Evolutionary conservation across 1,139 yeast species (phyloP).

Genomic region (Magnusiomyces ingens): DNA sequence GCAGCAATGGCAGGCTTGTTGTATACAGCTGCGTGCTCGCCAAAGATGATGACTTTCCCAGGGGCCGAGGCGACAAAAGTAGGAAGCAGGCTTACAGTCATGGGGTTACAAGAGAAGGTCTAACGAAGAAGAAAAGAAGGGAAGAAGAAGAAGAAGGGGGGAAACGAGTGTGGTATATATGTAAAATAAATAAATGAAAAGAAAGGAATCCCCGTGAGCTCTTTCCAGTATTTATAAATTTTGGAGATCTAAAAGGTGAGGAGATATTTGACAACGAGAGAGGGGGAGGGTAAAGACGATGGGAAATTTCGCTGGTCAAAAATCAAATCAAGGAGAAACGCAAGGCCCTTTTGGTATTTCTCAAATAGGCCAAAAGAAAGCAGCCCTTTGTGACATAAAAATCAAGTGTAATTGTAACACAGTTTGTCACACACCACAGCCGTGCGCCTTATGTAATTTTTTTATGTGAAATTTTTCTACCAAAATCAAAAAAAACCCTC

Average conservation of each 20-base stretch:
- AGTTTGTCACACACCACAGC: too few relatives aligned
- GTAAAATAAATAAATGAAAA: neutral
- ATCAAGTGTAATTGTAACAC: too few relatives aligned
- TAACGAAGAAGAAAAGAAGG: slow-evolving; percentile 1
- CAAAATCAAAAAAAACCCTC: too few relatives aligned
- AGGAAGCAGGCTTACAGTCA: slow-evolving; percentile 2
- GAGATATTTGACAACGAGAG: neutral
- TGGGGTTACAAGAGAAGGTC: neutral
- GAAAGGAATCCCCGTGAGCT: neutral
- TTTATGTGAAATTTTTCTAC: too few relatives aligned
- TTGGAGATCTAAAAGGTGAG: neutral
- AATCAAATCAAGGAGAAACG: neutral
- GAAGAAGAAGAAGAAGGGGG: neutral
- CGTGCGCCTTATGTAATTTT: too few relatives aligned
- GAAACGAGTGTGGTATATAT: neutral
- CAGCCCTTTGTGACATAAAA: too few relatives aligned
- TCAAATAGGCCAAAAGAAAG: too few relatives aligned
- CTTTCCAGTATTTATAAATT: too few relatives aligned
- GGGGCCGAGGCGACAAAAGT: slow-evolving; percentile 81
- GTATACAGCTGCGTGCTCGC: slow-evolving; percentile 95
- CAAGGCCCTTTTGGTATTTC: too few relatives aligned
- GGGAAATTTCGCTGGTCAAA: neutral
- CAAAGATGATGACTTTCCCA: slow-evolving; percentile 91
- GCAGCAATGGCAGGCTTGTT: slow-evolving; percentile 92
- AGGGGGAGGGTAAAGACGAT: neutral